Evolutionary conservation across 257 asterid genomes (phyloP), one percentile per base, ranked within the genome.

Genomic region (Rehmannia glutinosa): DNA sequence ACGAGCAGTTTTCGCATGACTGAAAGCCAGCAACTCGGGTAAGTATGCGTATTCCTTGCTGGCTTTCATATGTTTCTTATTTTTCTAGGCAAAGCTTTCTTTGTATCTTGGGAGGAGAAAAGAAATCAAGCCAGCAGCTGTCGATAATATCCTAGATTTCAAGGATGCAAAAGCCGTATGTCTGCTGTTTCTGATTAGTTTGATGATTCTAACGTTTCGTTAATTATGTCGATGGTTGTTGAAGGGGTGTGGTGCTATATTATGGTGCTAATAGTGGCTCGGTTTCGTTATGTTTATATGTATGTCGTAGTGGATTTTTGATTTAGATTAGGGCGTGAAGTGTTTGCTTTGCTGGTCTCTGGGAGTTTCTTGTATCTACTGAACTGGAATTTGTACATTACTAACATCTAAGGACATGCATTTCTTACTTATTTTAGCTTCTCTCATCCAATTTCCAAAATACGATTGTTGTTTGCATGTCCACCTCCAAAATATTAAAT

Each of bases 21-120:
- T 39, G 81, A 65, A 72, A 83, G 85, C 80, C 82, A 80, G 85
- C 75, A 33, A 64, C 52, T 77, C 78, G 41, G 88, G 85, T 80
- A 80, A 78, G 85, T 83, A 62, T 62, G n/a, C 21, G 19, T 41
- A 71, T 71, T 77, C 71, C 58, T 77, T 42, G 83, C 85, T 83
- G 85, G 84, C 81, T 83, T 72, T 77, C 88, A 66, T 74, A 38
- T 47, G 64, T 76, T 76, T 79, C 64, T 73, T 68, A 17, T 61
- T 58, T 72, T 77, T 66, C 76, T 77, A 75, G 82, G 83, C 75
- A 53, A 65, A 71, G n/a, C n/a, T n/a, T n/a, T 19, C 28, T 73
- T 53, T n/a, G 62, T 68, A 54, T 62, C 72, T 42, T 36, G 39
- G 24, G 68, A 45, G 45, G 60, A 43, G 23, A 57, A 28, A 62